A percentile compares a stretch with the other conserved stretches of the same genome.
Evolutionary conservation across 371 early-diverging fungal genomes (phyloP).

Genomic region (Umbelopsis sp.): DNA sequence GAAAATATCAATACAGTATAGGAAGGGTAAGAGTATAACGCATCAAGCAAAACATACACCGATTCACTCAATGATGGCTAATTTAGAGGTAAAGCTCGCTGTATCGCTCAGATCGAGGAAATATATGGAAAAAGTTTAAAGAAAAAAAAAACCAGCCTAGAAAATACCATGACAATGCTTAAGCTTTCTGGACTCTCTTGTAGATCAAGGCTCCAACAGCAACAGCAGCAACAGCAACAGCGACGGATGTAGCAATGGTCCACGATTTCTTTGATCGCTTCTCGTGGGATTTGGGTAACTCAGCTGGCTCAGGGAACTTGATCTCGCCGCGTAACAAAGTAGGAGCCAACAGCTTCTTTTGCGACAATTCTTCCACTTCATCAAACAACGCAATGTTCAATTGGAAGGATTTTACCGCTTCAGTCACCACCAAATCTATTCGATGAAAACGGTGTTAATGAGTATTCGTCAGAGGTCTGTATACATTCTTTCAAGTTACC

Average conservation of each 20-base stretch:
- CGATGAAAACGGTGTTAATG: not conserved
- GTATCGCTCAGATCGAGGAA: too few species aligned
- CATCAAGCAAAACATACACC: too few species aligned
- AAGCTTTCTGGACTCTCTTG: slow-evolving; percentile 11
- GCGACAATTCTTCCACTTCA: slow-evolving; percentile 45
- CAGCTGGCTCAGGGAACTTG: not conserved
- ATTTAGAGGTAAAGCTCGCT: too few species aligned
- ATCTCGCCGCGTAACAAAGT: not conserved
- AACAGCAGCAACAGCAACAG: slow-evolving; percentile 23
- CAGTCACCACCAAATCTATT: slow-evolving; percentile 42
- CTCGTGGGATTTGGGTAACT: slow-evolving; percentile 7
- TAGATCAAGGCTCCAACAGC: slow-evolving; percentile 28
- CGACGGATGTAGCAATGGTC: not conserved
- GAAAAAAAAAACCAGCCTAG: not conserved
- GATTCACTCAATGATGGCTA: too few species aligned
- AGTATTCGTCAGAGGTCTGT: not conserved
- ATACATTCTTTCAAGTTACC: slow-evolving; percentile 28
- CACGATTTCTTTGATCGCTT: not conserved
- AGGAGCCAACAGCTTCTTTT: slow-evolving; percentile 31
- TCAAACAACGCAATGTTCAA: slow-evolving; percentile 54
- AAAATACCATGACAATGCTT: not conserved
- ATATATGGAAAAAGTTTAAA: not conserved
- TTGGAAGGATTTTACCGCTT: slow-evolving; percentile 47
- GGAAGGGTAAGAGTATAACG: not conserved
- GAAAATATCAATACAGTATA: not conserved